phyloP scores from a whole-genome alignment of 148 eudicot genomes.

The Diospyros kaki region DNA sequence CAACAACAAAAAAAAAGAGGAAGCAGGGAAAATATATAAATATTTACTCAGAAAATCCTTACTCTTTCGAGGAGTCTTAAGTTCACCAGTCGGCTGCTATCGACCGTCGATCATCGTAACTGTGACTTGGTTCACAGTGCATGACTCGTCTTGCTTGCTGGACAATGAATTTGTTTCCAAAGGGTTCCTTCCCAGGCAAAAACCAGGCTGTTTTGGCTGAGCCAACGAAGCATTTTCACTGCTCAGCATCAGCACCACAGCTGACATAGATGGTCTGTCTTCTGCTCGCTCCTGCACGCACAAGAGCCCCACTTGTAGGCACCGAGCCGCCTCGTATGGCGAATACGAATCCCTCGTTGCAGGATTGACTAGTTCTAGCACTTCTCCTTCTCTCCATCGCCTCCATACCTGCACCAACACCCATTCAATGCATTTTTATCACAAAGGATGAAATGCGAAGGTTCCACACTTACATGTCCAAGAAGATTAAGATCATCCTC shows the following conservation, averaged over 20 bases:
- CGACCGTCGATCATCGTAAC: too few relatives aligned
- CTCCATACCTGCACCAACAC: constrained; percentile 6
- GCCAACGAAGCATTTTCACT: constrained; percentile 14
- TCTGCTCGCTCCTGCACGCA: constrained; percentile 37
- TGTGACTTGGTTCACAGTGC: too few relatives aligned
- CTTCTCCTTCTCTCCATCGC: constrained; percentile 6
- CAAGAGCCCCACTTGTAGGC: constrained; percentile 28
- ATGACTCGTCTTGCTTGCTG: neutral
- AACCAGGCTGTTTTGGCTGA: constrained; percentile 30
- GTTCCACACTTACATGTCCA: constrained; percentile 9
- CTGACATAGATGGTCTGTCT: constrained; percentile 40
- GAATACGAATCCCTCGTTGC: neutral
- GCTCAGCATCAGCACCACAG: constrained; percentile 29
- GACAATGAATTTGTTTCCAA: constrained; percentile 3
- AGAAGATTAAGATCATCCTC: constrained; percentile 12
- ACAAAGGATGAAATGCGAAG: neutral
- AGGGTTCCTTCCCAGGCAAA: constrained; percentile 25
- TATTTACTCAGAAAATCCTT: too few relatives aligned
- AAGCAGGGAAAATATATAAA: too few relatives aligned
- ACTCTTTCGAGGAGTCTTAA: too few relatives aligned
- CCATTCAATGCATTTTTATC: neutral
- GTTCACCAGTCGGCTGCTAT: too few relatives aligned
- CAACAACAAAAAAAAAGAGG: neutral
- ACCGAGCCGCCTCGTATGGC: constrained; percentile 1
- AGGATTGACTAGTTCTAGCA: neutral